Conservation (phyloP, 129 eudicot species). For the Gnaphalium uliginosum region DNA sequence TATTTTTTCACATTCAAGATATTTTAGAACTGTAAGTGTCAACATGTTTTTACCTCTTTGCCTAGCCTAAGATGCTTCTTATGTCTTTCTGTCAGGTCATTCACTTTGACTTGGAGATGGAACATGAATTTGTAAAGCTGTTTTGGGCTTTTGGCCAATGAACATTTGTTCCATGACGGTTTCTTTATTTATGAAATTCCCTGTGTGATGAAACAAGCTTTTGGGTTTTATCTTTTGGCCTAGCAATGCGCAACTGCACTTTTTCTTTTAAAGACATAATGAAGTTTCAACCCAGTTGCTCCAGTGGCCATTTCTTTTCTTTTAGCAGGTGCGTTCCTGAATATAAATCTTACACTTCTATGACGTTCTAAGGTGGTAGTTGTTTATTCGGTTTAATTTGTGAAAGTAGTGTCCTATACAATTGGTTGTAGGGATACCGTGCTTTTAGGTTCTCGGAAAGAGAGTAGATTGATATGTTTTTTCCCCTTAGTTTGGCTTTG, state of each 20-base stretch:
- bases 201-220: constrained; percentile 14
- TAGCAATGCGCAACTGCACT: constrained; percentile 41
- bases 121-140: constrained; percentile 14
- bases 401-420: not conserved
- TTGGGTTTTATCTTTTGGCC: constrained; percentile 15
- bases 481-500: not conserved
- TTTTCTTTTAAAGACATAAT: constrained; percentile 10
- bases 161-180: constrained; percentile 7
- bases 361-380: not conserved
- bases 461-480: not conserved
- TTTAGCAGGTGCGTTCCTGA: not conserved
- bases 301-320: constrained; percentile 18
- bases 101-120: constrained; percentile 11
- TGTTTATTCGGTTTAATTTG: not conserved
- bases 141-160: constrained; percentile 4
- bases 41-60: not conserved
- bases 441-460: not conserved
- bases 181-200: constrained; percentile 30
- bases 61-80: not conserved
- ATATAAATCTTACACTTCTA: not conserved
- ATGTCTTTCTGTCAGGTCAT: not conserved
- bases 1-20: not conserved
- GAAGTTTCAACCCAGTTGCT: constrained; percentile 20
- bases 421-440: not conserved
- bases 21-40: not conserved